phyloP scores from a whole-genome alignment of 83 land plant genomes.

The Picea engelmannii region DNA sequence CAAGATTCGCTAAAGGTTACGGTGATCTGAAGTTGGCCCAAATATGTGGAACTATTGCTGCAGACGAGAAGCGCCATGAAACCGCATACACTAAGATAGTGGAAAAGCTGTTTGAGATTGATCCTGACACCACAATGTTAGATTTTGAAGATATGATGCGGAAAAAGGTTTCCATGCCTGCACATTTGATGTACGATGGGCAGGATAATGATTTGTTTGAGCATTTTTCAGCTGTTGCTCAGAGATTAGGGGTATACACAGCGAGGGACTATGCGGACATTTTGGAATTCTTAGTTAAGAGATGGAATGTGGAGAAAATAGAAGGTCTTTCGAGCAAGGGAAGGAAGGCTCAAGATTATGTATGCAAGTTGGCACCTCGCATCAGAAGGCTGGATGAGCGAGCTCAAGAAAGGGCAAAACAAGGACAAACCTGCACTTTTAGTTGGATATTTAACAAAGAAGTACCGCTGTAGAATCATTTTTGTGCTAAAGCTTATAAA shows the following conservation, averaged over 20 bases:
- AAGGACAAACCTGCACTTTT: constrained; percentile 26
- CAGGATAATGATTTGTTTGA: constrained; percentile 36
- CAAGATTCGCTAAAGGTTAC: constrained; percentile 49
- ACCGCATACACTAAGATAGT: constrained; percentile 54
- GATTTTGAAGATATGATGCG: constrained; percentile 56
- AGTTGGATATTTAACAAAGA: constrained; percentile 51
- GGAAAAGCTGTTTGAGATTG: constrained; percentile 57
- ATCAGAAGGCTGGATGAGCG: constrained; percentile 43
- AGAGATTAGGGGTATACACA: constrained; percentile 47
- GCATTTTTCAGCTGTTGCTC: constrained; percentile 51
- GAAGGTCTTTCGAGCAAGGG: constrained; percentile 44
- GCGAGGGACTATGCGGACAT: constrained; percentile 56
- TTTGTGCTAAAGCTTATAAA: background rate
- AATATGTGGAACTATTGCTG: constrained; percentile 58
- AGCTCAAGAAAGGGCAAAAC: constrained; percentile 36
- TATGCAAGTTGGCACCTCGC: constrained; percentile 32
- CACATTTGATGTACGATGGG: constrained; percentile 55
- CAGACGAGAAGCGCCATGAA: constrained; percentile 62
- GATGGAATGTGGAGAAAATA: constrained; percentile 47
- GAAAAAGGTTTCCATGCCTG: constrained; percentile 55
- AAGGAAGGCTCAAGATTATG: constrained; percentile 47
- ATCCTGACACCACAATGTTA: constrained; percentile 45
- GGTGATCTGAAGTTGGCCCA: constrained; percentile 55
- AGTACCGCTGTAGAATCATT: constrained; percentile 15
- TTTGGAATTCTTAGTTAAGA: constrained; percentile 42